phyloP scores from a whole-genome alignment of 2,329 filamentous ascomycete species.

The Tolypocladium guangdongense region DNA sequence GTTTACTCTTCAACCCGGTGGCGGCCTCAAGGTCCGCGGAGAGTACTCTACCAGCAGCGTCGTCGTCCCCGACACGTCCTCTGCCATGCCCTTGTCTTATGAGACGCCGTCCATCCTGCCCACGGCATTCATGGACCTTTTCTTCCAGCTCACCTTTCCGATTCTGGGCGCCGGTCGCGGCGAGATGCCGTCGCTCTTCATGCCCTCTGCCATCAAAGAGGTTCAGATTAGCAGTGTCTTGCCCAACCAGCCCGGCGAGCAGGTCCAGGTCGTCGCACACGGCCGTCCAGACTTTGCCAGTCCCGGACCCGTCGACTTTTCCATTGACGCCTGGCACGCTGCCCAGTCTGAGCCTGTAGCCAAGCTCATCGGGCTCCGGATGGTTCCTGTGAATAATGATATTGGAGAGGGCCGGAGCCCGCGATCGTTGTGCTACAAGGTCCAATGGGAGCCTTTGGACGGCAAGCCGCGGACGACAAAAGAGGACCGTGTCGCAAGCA shows the following conservation, averaged over 20 bases:
- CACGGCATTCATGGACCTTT: constrained; percentile 33
- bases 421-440: constrained; percentile 29
- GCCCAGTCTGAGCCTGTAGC: constrained; percentile 19
- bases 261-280: constrained; percentile 15
- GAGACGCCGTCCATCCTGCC: constrained; percentile 34
- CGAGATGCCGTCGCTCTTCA: constrained; percentile 21
- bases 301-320: constrained; percentile 20
- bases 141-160: constrained; percentile 29
- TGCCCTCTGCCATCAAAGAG: constrained; percentile 22
- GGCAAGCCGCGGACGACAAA: background rate
- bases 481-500: background rate
- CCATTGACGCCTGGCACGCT: constrained; percentile 20
- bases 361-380: constrained; percentile 23
- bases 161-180: constrained; percentile 23
- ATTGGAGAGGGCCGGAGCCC: constrained; percentile 7
- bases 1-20: constrained; percentile 9
- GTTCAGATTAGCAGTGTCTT: constrained; percentile 15
- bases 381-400: constrained; percentile 30
- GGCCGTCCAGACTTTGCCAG: constrained; percentile 11
- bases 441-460: constrained; percentile 30
- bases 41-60: constrained; percentile 16
- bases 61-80: constrained; percentile 29
- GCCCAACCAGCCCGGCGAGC: constrained; percentile 15
- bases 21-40: constrained; percentile 6
- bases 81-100: constrained; percentile 31